Evolutionary conservation across 768 basidiomycete species (phyloP).

Genomic region (Hemileccinum rubropunctum): DNA sequence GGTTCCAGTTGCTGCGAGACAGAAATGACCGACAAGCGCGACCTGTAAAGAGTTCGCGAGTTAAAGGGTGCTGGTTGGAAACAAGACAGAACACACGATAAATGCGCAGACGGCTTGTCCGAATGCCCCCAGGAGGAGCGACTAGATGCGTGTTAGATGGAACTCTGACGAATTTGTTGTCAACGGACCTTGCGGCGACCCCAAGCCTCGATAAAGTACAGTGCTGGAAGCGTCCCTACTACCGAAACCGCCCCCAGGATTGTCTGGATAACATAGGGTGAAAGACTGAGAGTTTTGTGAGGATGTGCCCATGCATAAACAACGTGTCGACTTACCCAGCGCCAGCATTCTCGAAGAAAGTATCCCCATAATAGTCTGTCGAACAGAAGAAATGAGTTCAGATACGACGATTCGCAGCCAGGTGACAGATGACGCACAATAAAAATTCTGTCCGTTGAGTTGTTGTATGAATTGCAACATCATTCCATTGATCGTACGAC

Average conservation of each 20-base stretch:
- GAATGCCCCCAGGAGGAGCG: conserved; percentile 62
- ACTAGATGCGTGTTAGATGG: conserved; percentile 33
- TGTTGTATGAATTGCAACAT: conserved; percentile 83
- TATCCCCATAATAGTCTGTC: conserved; percentile 79
- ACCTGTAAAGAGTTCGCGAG: conserved; percentile 40
- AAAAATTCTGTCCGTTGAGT: conserved; percentile 79
- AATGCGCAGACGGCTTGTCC: conserved; percentile 60
- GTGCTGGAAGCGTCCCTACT: conserved; percentile 65
- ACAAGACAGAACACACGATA: conserved; percentile 41
- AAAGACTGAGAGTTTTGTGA: conserved; percentile 37
- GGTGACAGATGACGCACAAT: conserved; percentile 45
- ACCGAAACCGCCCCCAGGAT: conserved; percentile 77
- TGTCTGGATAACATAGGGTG: conserved; percentile 71
- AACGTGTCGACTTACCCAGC: conserved; percentile 43
- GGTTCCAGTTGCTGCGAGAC: conserved; percentile 53
- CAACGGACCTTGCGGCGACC: conserved; percentile 61
- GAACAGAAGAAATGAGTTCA: conserved; percentile 13
- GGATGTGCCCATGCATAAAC: background rate
- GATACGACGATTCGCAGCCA: background rate
- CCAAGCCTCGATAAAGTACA: conserved; percentile 66
- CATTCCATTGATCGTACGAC: conserved; percentile 76
- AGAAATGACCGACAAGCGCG: conserved; percentile 69
- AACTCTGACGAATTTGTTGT: background rate
- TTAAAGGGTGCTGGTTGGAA: background rate
- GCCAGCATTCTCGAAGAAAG: conserved; percentile 75